A percentile compares a stretch with the other conserved stretches of the same genome.
Conservation (phyloP, 1,139 yeast species). For the Blastobotrys ciferrii region DNA sequence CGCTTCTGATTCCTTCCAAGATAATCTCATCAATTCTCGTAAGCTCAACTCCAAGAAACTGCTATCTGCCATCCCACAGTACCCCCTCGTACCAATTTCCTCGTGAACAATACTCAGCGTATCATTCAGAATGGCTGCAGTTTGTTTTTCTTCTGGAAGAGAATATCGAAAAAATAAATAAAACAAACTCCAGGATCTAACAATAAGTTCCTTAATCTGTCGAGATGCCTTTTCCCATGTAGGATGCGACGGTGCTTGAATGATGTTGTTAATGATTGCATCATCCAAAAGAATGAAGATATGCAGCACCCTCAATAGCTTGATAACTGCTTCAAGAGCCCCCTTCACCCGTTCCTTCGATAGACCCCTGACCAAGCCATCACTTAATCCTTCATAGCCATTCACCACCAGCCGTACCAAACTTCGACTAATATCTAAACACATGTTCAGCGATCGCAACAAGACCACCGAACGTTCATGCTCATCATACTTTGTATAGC, state of each 20-base stretch:
- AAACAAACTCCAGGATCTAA: slow-evolving; percentile 44
- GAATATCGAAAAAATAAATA: slow-evolving; percentile 31
- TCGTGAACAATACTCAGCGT: slow-evolving; percentile 63
- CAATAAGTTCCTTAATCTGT: slow-evolving; percentile 53
- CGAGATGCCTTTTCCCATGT: slow-evolving; percentile 39
- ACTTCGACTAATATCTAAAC: slow-evolving; percentile 43
- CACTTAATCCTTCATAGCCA: slow-evolving; percentile 18
- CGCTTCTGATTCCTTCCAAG: slow-evolving; percentile 47
- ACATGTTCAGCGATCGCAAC: slow-evolving; percentile 46
- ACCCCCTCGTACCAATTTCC: slow-evolving; percentile 64
- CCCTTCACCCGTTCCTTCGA: slow-evolving; percentile 16
- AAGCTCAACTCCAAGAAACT: slow-evolving; percentile 61
- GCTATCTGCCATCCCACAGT: slow-evolving; percentile 69
- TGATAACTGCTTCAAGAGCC: slow-evolving; percentile 36
- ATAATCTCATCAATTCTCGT: slow-evolving; percentile 47
- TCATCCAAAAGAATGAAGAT: slow-evolving; percentile 44
- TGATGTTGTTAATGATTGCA: slow-evolving; percentile 33
- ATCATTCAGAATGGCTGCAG: slow-evolving; percentile 39
- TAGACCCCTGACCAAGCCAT: slow-evolving; percentile 19
- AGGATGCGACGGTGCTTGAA: slow-evolving; percentile 34
- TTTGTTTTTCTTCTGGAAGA: slow-evolving; percentile 24
- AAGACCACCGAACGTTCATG: slow-evolving; percentile 32
- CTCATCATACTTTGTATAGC: slow-evolving; percentile 23
- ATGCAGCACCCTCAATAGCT: slow-evolving; percentile 43
- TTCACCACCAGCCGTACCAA: slow-evolving; percentile 29